Percentiles rank a stretch among this genome's conserved stretches.
Evolutionary conservation across 83 land plant genomes (phyloP).

Genomic region (Picea engelmannii): DNA sequence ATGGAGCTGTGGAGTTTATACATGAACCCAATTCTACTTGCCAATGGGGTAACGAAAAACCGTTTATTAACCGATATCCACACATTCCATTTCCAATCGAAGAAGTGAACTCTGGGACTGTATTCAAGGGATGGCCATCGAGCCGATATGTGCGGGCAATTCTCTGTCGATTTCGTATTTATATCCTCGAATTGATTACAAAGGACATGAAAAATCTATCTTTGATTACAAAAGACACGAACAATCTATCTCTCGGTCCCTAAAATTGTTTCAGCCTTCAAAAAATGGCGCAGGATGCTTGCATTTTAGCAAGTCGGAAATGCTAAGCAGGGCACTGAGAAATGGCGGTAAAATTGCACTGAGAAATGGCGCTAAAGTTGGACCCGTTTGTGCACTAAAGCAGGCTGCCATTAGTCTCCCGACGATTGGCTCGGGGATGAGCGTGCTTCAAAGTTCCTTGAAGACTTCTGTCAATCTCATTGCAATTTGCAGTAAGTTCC

Average conservation of each 20-base stretch:
- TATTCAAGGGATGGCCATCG: background rate
- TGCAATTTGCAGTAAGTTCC: slow-evolving; percentile 14
- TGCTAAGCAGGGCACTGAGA: background rate
- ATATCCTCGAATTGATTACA: background rate
- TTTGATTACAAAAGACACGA: background rate
- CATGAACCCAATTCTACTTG: too few relatives aligned
- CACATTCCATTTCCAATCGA: too few relatives aligned
- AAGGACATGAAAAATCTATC: background rate
- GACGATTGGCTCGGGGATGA: slow-evolving; percentile 5
- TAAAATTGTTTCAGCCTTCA: background rate
- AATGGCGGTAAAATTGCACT: background rate
- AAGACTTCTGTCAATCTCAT: slow-evolving; percentile 11
- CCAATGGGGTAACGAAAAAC: too few relatives aligned
- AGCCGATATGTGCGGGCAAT: background rate
- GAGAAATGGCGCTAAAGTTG: background rate
- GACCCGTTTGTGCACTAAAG: background rate
- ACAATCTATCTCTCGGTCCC: too few relatives aligned
- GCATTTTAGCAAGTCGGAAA: background rate
- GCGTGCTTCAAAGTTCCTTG: background rate
- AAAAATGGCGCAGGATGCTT: background rate
- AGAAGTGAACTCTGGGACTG: too few relatives aligned
- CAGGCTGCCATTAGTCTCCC: background rate
- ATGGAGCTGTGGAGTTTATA: too few relatives aligned
- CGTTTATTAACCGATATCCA: too few relatives aligned
- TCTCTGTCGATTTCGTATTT: background rate